These are phyloP conservation scores for Paramecium tetraurelia DNA, from an alignment of 73 alveolate genomes.

Conservation along the genomic window DNA sequence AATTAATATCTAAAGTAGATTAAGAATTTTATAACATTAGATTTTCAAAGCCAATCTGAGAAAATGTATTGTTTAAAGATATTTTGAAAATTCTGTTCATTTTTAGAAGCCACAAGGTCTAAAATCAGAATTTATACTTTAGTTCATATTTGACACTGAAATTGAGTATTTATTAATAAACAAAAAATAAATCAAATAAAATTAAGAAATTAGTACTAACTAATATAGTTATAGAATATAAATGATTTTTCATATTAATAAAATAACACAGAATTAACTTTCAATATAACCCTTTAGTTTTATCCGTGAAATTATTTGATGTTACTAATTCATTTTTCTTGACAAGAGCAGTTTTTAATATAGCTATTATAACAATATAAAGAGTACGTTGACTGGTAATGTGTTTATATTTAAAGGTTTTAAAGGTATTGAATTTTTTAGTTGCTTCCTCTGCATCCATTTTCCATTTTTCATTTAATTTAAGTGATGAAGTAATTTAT, in stretches of 20 bases:
- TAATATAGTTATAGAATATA: too few relatives aligned
- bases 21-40: neutral
- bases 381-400: neutral
- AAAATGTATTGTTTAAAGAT: conserved; percentile 42
- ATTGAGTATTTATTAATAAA: neutral
- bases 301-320: conserved; percentile 23
- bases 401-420: neutral
- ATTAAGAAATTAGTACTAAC: neutral
- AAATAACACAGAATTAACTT: neutral
- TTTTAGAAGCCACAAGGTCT: conserved; percentile 80
- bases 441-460: conserved; percentile 23
- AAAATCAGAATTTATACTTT: conserved; percentile 71
- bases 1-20: neutral
- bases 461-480: conserved; percentile 48
- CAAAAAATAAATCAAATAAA: neutral
- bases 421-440: neutral
- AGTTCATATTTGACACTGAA: too few relatives aligned
- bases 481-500: neutral
- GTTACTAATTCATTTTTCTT: neutral
- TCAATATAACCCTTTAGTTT: neutral
- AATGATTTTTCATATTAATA: neutral
- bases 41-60: conserved; percentile 13
- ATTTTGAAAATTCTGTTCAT: conserved; percentile 9
- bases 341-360: neutral
- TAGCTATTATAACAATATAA: neutral